Evolutionary conservation across 768 basidiomycete species (phyloP).

Genomic region (Podaxis rugospora): DNA sequence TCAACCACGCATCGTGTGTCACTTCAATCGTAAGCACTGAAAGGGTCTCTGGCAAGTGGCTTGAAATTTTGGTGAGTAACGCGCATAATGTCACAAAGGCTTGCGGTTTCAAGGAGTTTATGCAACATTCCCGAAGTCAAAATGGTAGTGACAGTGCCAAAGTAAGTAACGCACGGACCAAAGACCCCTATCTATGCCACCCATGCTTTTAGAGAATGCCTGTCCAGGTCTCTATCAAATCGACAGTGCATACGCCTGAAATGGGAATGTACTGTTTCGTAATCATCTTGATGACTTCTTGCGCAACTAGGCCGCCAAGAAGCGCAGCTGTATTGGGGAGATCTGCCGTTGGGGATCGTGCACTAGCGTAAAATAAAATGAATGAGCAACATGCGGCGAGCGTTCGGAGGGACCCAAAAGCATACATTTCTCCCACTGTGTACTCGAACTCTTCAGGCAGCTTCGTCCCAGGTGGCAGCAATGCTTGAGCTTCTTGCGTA

Average conservation of each 20-base stretch:
- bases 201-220: constrained; percentile 37
- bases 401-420: constrained; percentile 14
- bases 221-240: constrained; percentile 80
- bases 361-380: constrained; percentile 35
- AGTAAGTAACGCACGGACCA: neutral
- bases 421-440: constrained; percentile 78
- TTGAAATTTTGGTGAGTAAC: neutral
- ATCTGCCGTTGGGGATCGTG: constrained; percentile 76
- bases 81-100: neutral
- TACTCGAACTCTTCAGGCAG: constrained; percentile 54
- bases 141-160: neutral
- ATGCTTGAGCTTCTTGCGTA: constrained; percentile 40
- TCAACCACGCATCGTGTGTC: neutral
- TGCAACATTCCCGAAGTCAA: neutral
- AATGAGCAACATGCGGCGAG: constrained; percentile 14
- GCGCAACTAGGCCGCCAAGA: constrained; percentile 89
- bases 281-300: constrained; percentile 96
- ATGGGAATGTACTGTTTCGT: constrained; percentile 95
- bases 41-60: neutral
- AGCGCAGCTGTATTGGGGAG: constrained; percentile 93
- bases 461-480: constrained; percentile 45
- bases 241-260: constrained; percentile 78
- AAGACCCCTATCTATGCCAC: neutral
- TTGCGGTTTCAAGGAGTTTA: neutral
- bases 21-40: neutral